phyloP scores from a whole-genome alignment of 208 protist species.

The Trypanosoma rangeli region DNA sequence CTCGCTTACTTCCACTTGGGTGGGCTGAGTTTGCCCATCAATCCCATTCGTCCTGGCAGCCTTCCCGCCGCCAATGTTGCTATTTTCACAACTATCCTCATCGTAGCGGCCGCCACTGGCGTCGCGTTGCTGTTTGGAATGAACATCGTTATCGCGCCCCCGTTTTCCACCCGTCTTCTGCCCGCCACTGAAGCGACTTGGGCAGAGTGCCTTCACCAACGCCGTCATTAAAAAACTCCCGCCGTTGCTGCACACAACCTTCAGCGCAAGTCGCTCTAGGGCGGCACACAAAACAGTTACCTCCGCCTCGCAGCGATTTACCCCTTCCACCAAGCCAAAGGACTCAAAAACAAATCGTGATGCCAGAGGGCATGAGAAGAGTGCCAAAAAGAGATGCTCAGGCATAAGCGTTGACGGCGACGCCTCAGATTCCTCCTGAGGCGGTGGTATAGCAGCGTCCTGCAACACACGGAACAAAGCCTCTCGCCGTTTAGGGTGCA shows the following conservation, averaged over 20 bases:
- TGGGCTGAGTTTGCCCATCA: not conserved
- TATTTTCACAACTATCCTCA: slow-evolving; percentile 8
- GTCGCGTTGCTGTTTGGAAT: slow-evolving; percentile 14
- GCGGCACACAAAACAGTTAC: slow-evolving; percentile 62
- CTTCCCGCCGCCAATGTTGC: slow-evolving; percentile 3
- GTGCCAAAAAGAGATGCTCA: slow-evolving; percentile 46
- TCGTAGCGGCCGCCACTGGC: slow-evolving; percentile 41
- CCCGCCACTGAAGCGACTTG: slow-evolving; percentile 20
- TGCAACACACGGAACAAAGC: slow-evolving; percentile 55
- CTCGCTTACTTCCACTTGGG: slow-evolving; percentile 30
- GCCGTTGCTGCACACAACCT: slow-evolving; percentile 57
- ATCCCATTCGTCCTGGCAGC: not conserved
- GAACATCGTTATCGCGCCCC: slow-evolving; percentile 1
- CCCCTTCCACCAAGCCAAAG: slow-evolving; percentile 46
- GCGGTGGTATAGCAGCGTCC: slow-evolving; percentile 7
- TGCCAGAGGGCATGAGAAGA: slow-evolving; percentile 57
- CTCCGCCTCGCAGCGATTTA: slow-evolving; percentile 38
- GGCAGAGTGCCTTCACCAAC: slow-evolving; percentile 54
- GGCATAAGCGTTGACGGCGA: slow-evolving; percentile 6
- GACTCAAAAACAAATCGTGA: slow-evolving; percentile 56
- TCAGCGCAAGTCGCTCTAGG: slow-evolving; percentile 56
- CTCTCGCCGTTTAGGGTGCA: slow-evolving; percentile 41
- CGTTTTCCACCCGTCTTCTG: slow-evolving; percentile 30
- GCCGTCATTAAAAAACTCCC: slow-evolving; percentile 54
- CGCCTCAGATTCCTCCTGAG: slow-evolving; percentile 1